Evolutionary conservation across 495 filamentous ascomycete genomes (phyloP).

Genomic region (Daldinia decipiens): DNA sequence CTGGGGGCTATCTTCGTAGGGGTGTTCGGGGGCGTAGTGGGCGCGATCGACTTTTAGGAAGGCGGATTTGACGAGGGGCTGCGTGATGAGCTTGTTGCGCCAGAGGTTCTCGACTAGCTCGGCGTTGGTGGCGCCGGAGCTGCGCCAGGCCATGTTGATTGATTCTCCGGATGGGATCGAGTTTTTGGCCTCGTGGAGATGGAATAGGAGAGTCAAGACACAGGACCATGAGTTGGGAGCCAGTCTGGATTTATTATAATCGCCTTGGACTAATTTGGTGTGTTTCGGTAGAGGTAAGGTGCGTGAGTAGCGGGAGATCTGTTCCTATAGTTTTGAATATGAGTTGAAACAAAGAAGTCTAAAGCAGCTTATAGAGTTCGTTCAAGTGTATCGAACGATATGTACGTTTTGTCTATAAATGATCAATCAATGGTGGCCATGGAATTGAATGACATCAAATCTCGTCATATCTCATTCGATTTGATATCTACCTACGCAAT

Average conservation of each 20-base stretch:
- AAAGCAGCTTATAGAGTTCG: background rate
- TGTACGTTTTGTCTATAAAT: background rate
- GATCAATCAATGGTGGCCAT: background rate
- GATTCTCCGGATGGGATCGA: too few species aligned
- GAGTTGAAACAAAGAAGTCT: background rate
- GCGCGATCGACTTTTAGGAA: conserved; percentile 89
- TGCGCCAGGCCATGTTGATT: conserved; percentile 85
- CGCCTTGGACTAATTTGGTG: background rate
- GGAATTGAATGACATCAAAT: conserved; percentile 13
- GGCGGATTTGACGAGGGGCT: conserved; percentile 75
- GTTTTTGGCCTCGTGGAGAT: conserved; percentile 1
- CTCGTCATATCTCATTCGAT: conserved; percentile 26
- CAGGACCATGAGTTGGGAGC: conserved; percentile 22
- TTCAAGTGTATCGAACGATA: background rate
- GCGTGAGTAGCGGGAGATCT: background rate
- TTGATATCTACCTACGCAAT: conserved; percentile 33
- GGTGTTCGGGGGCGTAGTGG: conserved; percentile 70
- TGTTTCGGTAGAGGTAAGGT: background rate
- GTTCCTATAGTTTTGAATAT: background rate
- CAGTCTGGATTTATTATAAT: conserved; percentile 15
- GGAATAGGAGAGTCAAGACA: conserved; percentile 9
- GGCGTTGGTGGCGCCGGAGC: conserved; percentile 79
- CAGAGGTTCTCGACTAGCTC: conserved; percentile 84
- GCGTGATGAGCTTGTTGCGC: conserved; percentile 74
- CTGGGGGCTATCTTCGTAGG: conserved; percentile 93